Base-by-base conservation (phyloP, 768 basidiomycete species). In the Neoboletus brunneissimus region DNA sequence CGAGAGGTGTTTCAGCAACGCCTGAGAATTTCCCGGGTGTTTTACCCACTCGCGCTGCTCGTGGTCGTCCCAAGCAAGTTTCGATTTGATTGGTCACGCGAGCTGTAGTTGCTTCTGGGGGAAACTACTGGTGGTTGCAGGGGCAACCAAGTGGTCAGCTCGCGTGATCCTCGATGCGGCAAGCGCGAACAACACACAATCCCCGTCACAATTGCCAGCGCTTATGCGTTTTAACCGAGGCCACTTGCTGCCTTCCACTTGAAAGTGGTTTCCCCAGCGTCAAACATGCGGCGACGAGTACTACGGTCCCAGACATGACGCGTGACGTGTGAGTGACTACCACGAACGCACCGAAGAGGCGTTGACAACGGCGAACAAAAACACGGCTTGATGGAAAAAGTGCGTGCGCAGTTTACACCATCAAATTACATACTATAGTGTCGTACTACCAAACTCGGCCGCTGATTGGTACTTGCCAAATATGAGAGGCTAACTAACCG, bases 1-100 rank as follows among this genome's bases (percentile, higher is more conserved):
- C 10, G 27, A 4, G 23, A 38, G 29, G 12, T n/a, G 66, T 67
- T 61, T 58, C 66, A 57, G 46, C 48, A 65, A 16, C 43, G 23
- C 56, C 38, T 61, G 54, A 20, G 54, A 54, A 53, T n/a, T 9
- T 34, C 32, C 16, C 40, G 13, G 13, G 7, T 11, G 25, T 20
- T 16, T 53, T 42, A 54, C 41, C 37, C 35, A 25, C 37, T 22
- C 25, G 29, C 32, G 2, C 8, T 35, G 2, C 27, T 29, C 37
- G 16, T 13, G 25, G 25, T 34, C 48, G 23, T 29, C 15, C 37
- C 54, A 38, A 20, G 6, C 15, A 18, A 29, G 11, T 16, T 3
- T 50, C 35, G 46, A 29, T 27, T n/a, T n/a, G 41, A 56, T 40
- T 9, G 23, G 20, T 34, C 53, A 47, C 44, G 54, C 45, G 38